These are phyloP conservation scores for Dunaliella sp. DNA, from an alignment of 139 green algal genomes.

Conservation along the genomic window DNA sequence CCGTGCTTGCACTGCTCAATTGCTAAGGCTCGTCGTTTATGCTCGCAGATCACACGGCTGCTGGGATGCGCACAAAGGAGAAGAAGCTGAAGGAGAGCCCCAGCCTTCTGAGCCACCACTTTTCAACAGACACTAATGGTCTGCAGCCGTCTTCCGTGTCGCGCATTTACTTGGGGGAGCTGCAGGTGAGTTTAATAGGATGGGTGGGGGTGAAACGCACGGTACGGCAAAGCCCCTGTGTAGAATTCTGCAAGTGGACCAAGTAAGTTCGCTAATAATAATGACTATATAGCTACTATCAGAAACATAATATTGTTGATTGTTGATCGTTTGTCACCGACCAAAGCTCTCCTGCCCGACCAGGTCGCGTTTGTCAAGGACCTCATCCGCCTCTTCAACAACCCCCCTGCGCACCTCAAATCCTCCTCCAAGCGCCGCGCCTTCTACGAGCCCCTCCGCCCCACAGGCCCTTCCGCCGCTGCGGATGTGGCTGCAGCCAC, in stretches of 20 bases:
- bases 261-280: too few relatives aligned
- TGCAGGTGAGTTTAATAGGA: constrained; percentile 22
- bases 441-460: constrained; percentile 38
- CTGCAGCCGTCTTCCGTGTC: constrained; percentile 22
- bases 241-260: too few relatives aligned
- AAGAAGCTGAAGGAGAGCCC: too few relatives aligned
- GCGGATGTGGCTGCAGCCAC: neutral
- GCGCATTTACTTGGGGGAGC: constrained; percentile 38
- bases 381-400: constrained; percentile 24
- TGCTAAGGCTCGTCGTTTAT: too few relatives aligned
- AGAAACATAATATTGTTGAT: too few relatives aligned
- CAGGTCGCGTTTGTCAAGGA: constrained; percentile 38
- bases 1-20: too few relatives aligned
- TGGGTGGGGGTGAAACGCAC: neutral
- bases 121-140: neutral
- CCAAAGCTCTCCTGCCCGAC: too few relatives aligned
- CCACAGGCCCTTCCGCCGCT: constrained; percentile 27
- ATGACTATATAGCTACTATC: too few relatives aligned
- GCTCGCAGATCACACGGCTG: neutral
- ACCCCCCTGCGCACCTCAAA: constrained; percentile 35
- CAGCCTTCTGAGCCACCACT: neutral
- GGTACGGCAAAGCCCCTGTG: too few relatives aligned
- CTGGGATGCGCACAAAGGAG: too few relatives aligned
- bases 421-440: constrained; percentile 43
- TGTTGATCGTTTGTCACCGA: too few relatives aligned